Evolutionary conservation across 805 yeast genomes (phyloP), one percentile per base, ranked within the genome.

Genomic region (Pichia manshurica): DNA sequence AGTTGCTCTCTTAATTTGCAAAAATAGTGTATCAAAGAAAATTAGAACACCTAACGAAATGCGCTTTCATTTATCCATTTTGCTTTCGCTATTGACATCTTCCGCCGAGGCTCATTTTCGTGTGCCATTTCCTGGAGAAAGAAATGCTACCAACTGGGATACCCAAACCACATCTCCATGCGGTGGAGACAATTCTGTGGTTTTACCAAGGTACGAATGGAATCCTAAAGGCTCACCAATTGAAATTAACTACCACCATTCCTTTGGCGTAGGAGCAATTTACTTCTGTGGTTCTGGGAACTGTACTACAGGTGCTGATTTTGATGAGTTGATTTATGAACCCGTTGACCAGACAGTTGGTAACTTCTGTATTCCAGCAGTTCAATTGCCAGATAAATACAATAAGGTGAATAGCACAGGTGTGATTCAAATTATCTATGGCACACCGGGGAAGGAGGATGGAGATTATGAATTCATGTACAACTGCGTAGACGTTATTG

Each of bases 71-170:
- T n/a, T n/a, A n/a, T 4, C 40, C 3, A 6, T 37, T 21, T 37
- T 37, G n/a, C 15, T 49, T 4, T 29, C 51, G 22, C 16, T 48
- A 4, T 41, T 57, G 37, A 54, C 55, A 16, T 36, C 51, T 9
- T 32, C 44, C 5, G 60, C 50, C 6, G 20, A 35, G 10, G 64
- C 63, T 5, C 67, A 62, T 47, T 63, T 63, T 49, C 49, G 65
- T 44, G 49, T 62, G 32, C 66, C 65, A 21, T 60, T 38, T 44
- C 66, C 67, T 13, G 66, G 66, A 25, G 67, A 63, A 46, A 59
- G 66, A 56, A 56, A 62, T 51, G 57, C 64, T 3, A 53, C 62
- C 15, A 62, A 63, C 41, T 61, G 54, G 56, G 56, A 43, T 22
- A 61, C 67, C 1, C 66, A 63, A 50, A 44, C 53, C 3, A 48